A percentile compares a stretch with the other conserved stretches of the same genome.
These are phyloP conservation scores for Ogataea saltuana DNA, from an alignment of 805 yeast genomes.

Conservation along the genomic window DNA sequence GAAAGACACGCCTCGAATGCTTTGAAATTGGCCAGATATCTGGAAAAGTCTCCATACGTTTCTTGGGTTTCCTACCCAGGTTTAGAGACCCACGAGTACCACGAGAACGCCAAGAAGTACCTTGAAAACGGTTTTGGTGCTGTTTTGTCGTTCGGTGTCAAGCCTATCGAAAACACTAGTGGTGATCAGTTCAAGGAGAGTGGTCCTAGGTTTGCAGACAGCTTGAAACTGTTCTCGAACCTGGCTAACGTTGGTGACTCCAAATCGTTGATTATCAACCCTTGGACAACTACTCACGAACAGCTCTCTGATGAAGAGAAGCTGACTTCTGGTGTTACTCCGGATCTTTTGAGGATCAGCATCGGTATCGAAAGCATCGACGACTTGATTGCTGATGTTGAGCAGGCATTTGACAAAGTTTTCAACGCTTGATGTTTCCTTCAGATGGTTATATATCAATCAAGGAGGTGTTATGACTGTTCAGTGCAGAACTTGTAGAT, in stretches of 20 bases:
- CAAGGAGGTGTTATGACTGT: too few relatives aligned
- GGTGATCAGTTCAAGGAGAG: slow-evolving; percentile 69
- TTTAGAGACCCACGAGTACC: slow-evolving; percentile 72
- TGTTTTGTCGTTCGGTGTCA: slow-evolving; percentile 86
- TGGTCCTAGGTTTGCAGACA: slow-evolving; percentile 83
- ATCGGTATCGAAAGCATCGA: slow-evolving; percentile 92
- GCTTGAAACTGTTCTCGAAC: slow-evolving; percentile 81
- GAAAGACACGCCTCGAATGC: slow-evolving; percentile 91
- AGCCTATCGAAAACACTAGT: slow-evolving; percentile 49
- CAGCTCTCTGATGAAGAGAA: slow-evolving; percentile 85
- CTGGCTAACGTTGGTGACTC: slow-evolving; percentile 97
- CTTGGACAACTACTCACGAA: slow-evolving; percentile 94
- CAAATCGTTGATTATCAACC: slow-evolving; percentile 93
- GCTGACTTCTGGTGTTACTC: slow-evolving; percentile 79
- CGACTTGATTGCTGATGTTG: slow-evolving; percentile 86
- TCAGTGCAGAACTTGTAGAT: too few relatives aligned
- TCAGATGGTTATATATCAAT: too few relatives aligned
- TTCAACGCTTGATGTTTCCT: slow-evolving; percentile 37
- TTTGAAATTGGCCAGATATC: slow-evolving; percentile 70
- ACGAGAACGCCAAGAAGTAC: slow-evolving; percentile 82
- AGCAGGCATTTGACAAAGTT: slow-evolving; percentile 74
- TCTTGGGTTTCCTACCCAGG: slow-evolving; percentile 94
- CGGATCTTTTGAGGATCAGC: slow-evolving; percentile 84
- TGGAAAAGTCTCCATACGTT: slow-evolving; percentile 69
- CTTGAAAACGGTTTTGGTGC: slow-evolving; percentile 82